Evolutionary conservation across 345 rosid genomes (phyloP).

Genomic region (Citrus glauca): DNA sequence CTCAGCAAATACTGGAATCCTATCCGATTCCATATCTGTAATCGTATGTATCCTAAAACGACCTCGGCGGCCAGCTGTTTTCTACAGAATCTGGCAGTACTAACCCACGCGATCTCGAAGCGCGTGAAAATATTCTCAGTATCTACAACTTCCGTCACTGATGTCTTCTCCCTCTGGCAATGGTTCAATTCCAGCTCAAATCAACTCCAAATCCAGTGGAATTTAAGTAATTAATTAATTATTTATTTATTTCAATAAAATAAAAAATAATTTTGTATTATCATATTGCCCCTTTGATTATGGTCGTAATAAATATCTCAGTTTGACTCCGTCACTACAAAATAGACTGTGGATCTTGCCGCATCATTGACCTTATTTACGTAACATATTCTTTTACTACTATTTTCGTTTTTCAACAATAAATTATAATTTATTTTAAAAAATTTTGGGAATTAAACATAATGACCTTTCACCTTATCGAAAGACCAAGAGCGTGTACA

Average conservation of each 20-base stretch:
- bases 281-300: too few relatives aligned
- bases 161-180: neutral
- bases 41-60: neutral
- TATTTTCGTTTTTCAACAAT: too few relatives aligned
- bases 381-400: too few relatives aligned
- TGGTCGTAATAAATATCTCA: too few relatives aligned
- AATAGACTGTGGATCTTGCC: too few relatives aligned
- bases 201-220: neutral
- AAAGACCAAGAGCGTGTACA: neutral
- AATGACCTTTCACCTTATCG: neutral
- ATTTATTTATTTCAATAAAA: too few relatives aligned
- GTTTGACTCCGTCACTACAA: too few relatives aligned
- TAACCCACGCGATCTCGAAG: neutral
- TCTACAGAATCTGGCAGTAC: neutral
- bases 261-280: too few relatives aligned
- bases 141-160: too few relatives aligned
- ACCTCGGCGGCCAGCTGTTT: neutral
- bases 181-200: neutral
- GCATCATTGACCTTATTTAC: too few relatives aligned
- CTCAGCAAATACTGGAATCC: slow-evolving; percentile 24
- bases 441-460: neutral
- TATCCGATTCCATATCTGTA: neutral
- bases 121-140: neutral
- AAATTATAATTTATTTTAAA: too few relatives aligned
- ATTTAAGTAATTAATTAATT: too few relatives aligned